A percentile compares a stretch with the other conserved stretches of the same genome.
Evolutionary conservation across 352 stramenopile species (phyloP).

Genomic region (Phytopythium delawarense): DNA sequence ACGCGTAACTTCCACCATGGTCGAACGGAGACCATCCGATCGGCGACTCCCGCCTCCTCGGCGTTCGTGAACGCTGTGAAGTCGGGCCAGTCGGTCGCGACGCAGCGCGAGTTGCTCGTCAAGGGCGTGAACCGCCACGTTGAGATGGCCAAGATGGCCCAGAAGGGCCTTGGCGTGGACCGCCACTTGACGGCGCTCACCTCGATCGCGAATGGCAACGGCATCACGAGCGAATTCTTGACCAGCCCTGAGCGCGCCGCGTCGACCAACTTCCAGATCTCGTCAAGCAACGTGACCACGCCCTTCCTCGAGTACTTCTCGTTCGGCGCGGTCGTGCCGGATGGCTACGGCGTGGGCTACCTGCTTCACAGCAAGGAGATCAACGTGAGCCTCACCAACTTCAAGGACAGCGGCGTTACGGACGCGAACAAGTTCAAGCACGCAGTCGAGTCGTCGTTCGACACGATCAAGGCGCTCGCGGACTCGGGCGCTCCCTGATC

Average conservation of each 20-base stretch:
- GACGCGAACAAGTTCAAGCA: slow-evolving; percentile 69
- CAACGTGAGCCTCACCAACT: slow-evolving; percentile 86
- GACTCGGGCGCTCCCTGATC: slow-evolving; percentile 40
- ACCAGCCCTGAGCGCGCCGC: slow-evolving; percentile 64
- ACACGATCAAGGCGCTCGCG: slow-evolving; percentile 76
- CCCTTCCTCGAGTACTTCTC: slow-evolving; percentile 89
- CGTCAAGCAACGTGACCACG: slow-evolving; percentile 89
- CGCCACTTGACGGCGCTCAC: slow-evolving; percentile 82
- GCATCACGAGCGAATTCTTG: slow-evolving; percentile 75
- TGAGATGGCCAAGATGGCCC: slow-evolving; percentile 87
- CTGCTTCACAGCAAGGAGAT: slow-evolving; percentile 81
- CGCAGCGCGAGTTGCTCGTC: slow-evolving; percentile 64
- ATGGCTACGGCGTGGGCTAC: slow-evolving; percentile 90
- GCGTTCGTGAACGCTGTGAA: slow-evolving; percentile 67
- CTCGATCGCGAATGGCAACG: slow-evolving; percentile 59
- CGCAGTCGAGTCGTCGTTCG: slow-evolving; percentile 52
- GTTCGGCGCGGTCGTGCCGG: slow-evolving; percentile 84
- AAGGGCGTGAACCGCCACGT: slow-evolving; percentile 81
- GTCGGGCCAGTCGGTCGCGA: slow-evolving; percentile 26
- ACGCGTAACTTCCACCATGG: slow-evolving; percentile 89
- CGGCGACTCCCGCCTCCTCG: slow-evolving; percentile 63
- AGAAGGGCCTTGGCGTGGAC: slow-evolving; percentile 84
- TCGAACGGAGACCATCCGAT: slow-evolving; percentile 91
- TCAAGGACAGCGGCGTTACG: slow-evolving; percentile 69
- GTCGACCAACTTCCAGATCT: slow-evolving; percentile 88